Conservation (phyloP, 257 asterid genomes). For the Phtheirospermum japonicum region DNA sequence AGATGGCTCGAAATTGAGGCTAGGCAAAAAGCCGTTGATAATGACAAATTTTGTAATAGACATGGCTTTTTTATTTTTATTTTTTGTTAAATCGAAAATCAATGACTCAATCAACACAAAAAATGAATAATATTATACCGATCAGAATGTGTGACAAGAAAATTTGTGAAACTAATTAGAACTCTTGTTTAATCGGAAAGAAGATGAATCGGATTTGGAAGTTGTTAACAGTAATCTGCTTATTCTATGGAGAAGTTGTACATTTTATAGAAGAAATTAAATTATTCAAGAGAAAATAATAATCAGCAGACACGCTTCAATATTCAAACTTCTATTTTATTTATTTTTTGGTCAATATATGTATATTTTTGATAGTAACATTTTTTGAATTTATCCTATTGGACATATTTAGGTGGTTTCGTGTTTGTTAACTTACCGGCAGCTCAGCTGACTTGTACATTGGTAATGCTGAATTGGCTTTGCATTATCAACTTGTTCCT, state of each 20-base stretch:
- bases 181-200: too few species aligned
- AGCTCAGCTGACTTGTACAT: slow-evolving; percentile 7
- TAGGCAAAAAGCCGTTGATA: slow-evolving; percentile 17
- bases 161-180: too few species aligned
- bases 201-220: slow-evolving; percentile 12
- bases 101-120: neutral
- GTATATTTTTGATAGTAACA: neutral
- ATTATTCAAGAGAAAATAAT: neutral
- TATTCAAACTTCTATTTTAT: slow-evolving; percentile 3
- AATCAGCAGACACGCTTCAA: slow-evolving; percentile 32
- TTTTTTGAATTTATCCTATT: neutral
- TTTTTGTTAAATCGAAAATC: neutral
- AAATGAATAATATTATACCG: neutral
- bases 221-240: too few species aligned
- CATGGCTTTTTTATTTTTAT: too few species aligned
- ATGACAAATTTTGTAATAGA: slow-evolving; percentile 24
- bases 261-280: slow-evolving; percentile 24
- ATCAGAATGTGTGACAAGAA: too few species aligned
- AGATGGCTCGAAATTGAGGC: slow-evolving; percentile 9
- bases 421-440: neutral
- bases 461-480: slow-evolving; percentile 17
- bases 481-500: slow-evolving; percentile 11
- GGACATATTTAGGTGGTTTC: slow-evolving; percentile 7
- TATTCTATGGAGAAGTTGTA: neutral
- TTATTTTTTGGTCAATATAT: neutral